These are phyloP conservation scores for Termitomyces sp. DNA, from an alignment of 768 basidiomycete genomes.

Conservation along the genomic window DNA sequence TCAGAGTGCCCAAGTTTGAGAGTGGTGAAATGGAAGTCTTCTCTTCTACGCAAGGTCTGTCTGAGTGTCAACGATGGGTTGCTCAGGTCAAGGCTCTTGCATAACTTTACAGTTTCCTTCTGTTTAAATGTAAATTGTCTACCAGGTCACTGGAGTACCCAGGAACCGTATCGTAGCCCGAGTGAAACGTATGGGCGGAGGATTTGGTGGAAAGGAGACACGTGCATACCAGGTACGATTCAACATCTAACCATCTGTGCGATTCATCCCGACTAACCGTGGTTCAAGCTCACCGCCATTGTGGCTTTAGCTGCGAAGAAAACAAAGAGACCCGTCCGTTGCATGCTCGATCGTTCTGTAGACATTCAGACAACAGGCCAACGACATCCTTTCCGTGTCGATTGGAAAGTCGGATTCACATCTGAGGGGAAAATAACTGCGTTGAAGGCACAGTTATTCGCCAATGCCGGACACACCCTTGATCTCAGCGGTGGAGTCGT, in stretches of 20 bases:
- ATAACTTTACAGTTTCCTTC: background rate
- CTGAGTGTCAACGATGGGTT: conserved; percentile 13
- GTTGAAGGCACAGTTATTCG: conserved; percentile 8
- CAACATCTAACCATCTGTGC: background rate
- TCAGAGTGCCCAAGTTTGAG: conserved; percentile 12
- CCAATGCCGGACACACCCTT: conserved; percentile 15
- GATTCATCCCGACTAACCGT: background rate
- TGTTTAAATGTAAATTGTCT: background rate
- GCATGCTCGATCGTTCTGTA: conserved; percentile 15
- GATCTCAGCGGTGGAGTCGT: conserved; percentile 15
- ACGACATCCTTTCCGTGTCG: conserved; percentile 13
- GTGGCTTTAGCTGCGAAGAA: conserved; percentile 14
- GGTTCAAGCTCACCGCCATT: conserved; percentile 10
- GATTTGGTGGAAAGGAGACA: conserved; percentile 15
- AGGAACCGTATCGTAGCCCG: conserved; percentile 12
- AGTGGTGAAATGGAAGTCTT: conserved; percentile 17
- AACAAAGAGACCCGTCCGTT: conserved; percentile 12
- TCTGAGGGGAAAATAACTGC: conserved; percentile 10
- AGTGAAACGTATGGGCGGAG: conserved; percentile 13
- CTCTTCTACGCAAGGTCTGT: conserved; percentile 11
- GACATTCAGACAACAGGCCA: conserved; percentile 15
- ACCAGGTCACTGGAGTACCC: conserved; percentile 14
- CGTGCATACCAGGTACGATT: conserved; percentile 9
- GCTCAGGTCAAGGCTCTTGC: conserved; percentile 6
- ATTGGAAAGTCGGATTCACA: conserved; percentile 16